Conservation (phyloP, 2,329 filamentous ascomycete species). For the Xylariaceae sp. region DNA sequence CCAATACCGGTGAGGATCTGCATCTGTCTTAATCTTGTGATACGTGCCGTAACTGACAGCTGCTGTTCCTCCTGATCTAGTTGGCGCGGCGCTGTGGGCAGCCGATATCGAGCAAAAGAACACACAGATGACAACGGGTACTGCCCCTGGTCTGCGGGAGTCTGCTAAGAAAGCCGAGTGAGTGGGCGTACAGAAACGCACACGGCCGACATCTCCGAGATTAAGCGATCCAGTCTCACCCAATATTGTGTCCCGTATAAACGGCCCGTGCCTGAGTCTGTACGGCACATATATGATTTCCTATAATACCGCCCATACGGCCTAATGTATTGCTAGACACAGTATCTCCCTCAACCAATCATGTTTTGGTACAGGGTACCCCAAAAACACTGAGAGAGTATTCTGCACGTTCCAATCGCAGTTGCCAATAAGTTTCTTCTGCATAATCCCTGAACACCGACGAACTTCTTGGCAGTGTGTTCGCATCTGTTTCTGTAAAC, state of each 20-base stretch:
- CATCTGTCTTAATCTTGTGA: slow-evolving; percentile 3
- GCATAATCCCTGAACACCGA: no score
- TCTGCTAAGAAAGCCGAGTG: slow-evolving; percentile 48
- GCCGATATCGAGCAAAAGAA: slow-evolving; percentile 69
- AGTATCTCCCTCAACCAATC: no score
- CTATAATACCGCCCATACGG: no score
- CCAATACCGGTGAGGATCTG: slow-evolving; percentile 62
- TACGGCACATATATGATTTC: no score
- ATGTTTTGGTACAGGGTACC: no score
- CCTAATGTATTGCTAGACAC: no score
- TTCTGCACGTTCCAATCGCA: no score
- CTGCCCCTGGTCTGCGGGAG: slow-evolving; percentile 48
- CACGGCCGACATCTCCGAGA: slow-evolving; percentile 23
- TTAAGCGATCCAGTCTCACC: slow-evolving; percentile 10
- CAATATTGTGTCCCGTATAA: background rate
- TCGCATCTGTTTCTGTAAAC: no score
- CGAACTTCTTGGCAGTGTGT: no score
- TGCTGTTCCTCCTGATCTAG: slow-evolving; percentile 42
- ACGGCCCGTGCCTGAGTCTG: background rate
- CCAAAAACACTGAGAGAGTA: no score
- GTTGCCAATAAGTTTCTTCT: no score
- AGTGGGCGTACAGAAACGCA: slow-evolving; percentile 19
- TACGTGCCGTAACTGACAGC: slow-evolving; percentile 17
- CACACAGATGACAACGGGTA: slow-evolving; percentile 45
- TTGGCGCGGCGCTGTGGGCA: slow-evolving; percentile 92